These are phyloP conservation scores for Saxophila tyrrhenica DNA, from an alignment of 495 filamentous ascomycete species.

Conservation along the genomic window DNA sequence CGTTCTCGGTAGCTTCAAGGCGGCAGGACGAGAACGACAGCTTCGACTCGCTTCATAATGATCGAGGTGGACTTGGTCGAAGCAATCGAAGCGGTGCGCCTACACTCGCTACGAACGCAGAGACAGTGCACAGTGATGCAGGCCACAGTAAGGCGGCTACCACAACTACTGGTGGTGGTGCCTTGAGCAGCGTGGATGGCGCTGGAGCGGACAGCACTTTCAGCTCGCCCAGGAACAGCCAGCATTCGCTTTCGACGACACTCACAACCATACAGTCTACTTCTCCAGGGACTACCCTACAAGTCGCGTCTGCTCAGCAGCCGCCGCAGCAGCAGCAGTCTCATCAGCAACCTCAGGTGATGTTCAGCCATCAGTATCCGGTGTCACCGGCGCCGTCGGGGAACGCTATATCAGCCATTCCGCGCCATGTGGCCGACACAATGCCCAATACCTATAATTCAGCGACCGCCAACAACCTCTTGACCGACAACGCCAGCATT, in stretches of 20 bases:
- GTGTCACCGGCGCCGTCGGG: constrained; percentile 45
- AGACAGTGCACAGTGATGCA: constrained; percentile 59
- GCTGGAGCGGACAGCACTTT: constrained; percentile 69
- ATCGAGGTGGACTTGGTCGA: constrained; percentile 35
- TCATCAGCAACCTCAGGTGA: constrained; percentile 32
- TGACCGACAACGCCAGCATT: constrained; percentile 92
- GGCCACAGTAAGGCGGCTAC: constrained; percentile 71
- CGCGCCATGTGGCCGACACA: constrained; percentile 58
- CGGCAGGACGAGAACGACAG: constrained; percentile 17
- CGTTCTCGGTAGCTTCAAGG: constrained; percentile 28
- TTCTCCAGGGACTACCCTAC: constrained; percentile 52
- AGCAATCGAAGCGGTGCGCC: constrained; percentile 63
- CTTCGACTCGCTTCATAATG: constrained; percentile 22
- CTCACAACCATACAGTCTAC: constrained; percentile 92
- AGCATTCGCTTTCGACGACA: constrained; percentile 85
- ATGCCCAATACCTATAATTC: constrained; percentile 67
- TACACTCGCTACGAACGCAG: constrained; percentile 70
- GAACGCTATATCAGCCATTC: constrained; percentile 51
- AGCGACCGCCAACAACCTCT: constrained; percentile 81
- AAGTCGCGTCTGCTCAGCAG: constrained; percentile 32
- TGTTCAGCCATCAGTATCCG: constrained; percentile 90
- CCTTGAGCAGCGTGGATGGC: constrained; percentile 53
- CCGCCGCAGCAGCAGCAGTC: constrained; percentile 32
- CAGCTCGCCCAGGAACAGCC: constrained; percentile 84
- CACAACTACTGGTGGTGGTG: constrained; percentile 52